A percentile compares a stretch with the other conserved stretches of the same genome.
Evolutionary conservation across 1,284 basidiomycete species (phyloP).

Genomic region (Rhodotorula sp.): DNA sequence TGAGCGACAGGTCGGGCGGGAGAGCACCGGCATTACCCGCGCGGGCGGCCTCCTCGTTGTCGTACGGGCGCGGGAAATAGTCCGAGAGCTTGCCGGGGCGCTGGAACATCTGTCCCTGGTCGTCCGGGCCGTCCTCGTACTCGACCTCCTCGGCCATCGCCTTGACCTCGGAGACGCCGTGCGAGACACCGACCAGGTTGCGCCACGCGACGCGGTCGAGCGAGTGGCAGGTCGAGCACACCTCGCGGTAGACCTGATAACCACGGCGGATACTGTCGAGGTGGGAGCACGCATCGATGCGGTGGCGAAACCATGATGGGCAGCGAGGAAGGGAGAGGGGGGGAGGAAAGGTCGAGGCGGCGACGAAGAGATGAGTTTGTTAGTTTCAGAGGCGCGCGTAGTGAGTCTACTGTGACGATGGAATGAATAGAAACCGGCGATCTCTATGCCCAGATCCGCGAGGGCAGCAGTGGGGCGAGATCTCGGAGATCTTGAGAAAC

Average conservation of each 20-base stretch:
- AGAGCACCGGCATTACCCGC: conserved; percentile 91
- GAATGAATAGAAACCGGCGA: too few relatives aligned
- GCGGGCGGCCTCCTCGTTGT: conserved; percentile 97
- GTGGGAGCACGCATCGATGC: conserved; percentile 14
- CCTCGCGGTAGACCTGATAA: conserved; percentile 98
- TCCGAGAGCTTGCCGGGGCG: conserved; percentile 95
- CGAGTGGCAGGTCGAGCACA: conserved; percentile 98
- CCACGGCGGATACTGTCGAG: conserved; percentile 83
- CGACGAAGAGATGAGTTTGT: background rate
- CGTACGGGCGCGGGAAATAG: conserved; percentile 93
- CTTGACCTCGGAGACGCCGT: conserved; percentile 88
- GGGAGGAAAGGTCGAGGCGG: background rate
- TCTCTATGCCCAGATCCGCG: too few relatives aligned
- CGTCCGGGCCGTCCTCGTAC: conserved; percentile 94
- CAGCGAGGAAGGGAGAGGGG: too few relatives aligned
- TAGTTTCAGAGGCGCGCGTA: background rate
- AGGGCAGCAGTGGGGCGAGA: too few relatives aligned
- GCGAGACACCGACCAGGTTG: conserved; percentile 96
- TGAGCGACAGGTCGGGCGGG: conserved; percentile 95
- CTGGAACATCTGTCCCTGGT: conserved; percentile 96
- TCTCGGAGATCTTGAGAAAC: background rate
- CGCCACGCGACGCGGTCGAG: conserved; percentile 99
- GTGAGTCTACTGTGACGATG: background rate
- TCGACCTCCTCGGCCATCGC: conserved; percentile 94
- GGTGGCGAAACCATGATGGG: background rate